Conservation (phyloP, 306 rosid species). For the Echinosophora koreensis region DNA sequence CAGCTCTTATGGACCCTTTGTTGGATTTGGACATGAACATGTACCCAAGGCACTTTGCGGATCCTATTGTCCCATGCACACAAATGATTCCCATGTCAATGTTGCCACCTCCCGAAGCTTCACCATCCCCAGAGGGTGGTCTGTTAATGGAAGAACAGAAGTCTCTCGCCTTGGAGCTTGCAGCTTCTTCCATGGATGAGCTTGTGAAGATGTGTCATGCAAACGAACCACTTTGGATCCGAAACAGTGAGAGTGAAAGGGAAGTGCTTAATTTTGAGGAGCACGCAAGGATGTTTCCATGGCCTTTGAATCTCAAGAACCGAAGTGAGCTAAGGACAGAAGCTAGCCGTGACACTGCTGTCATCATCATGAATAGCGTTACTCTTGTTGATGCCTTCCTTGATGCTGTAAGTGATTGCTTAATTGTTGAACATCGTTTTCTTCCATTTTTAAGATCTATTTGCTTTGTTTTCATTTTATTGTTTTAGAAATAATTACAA, state of each 20-base stretch:
- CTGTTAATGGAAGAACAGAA: constrained; percentile 76
- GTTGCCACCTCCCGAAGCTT: constrained; percentile 61
- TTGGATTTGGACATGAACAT: constrained; percentile 89
- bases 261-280: constrained; percentile 82
- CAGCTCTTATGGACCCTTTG: constrained; percentile 64
- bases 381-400: constrained; percentile 93
- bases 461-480: too few relatives aligned
- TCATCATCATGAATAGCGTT: constrained; percentile 95
- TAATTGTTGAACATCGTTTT: neutral
- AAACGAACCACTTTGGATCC: constrained; percentile 78
- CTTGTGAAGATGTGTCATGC: constrained; percentile 77
- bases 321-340: constrained; percentile 68
- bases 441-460: too few relatives aligned
- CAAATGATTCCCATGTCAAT: constrained; percentile 74
- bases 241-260: constrained; percentile 57
- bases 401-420: constrained; percentile 69
- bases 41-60: constrained; percentile 73
- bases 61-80: constrained; percentile 58
- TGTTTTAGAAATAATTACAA: too few relatives aligned
- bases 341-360: constrained; percentile 75
- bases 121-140: constrained; percentile 61
- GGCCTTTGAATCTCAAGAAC: constrained; percentile 69
- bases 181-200: constrained; percentile 68
- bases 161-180: constrained; percentile 76
- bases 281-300: constrained; percentile 67